Evolutionary conservation across 1,284 basidiomycete species (phyloP).

Genomic region (Erythrobasidium hasegawianum): DNA sequence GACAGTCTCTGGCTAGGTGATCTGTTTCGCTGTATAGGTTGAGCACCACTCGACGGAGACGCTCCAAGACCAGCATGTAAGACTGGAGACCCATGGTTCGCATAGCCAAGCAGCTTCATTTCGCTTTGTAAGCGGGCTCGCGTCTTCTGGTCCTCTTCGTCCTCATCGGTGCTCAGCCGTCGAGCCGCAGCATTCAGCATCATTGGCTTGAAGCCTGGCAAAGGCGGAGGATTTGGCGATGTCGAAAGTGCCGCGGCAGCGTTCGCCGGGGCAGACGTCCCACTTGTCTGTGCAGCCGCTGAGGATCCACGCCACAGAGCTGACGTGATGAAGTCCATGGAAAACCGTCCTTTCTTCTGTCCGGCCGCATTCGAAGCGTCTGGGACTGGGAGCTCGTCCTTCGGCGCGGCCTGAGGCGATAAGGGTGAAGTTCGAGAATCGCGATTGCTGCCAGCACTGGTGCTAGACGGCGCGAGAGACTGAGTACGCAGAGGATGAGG

Average conservation of each 20-base stretch:
- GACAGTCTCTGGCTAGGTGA: slow-evolving; percentile 2
- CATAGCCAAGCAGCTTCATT: slow-evolving; percentile 35
- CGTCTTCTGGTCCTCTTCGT: slow-evolving; percentile 43
- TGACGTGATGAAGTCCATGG: slow-evolving; percentile 29
- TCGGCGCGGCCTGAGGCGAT: not conserved
- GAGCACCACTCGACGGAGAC: slow-evolving; percentile 5
- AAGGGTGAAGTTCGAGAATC: not conserved
- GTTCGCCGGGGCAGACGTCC: slow-evolving; percentile 4
- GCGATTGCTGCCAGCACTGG: too few species aligned
- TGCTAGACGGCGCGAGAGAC: not conserved
- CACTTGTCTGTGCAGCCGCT: slow-evolving; percentile 10
- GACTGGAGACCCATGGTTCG: slow-evolving; percentile 29
- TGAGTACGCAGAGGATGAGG: slow-evolving; percentile 1
- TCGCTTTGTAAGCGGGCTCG: slow-evolving; percentile 34
- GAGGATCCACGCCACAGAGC: slow-evolving; percentile 9
- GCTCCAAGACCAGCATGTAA: slow-evolving; percentile 16
- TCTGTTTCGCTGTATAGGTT: not conserved
- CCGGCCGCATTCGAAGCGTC: not conserved
- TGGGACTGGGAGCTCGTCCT: not conserved
- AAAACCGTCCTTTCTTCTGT: slow-evolving; percentile 27
- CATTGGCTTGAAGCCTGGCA: slow-evolving; percentile 38
- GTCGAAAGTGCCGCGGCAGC: not conserved
- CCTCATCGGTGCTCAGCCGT: slow-evolving; percentile 38
- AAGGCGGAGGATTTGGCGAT: not conserved
- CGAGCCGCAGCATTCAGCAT: slow-evolving; percentile 30